A percentile compares a stretch with the other conserved stretches of the same genome.
Conservation (phyloP, 139 green algal genomes). For the Prasinococcaceae sp. region DNA sequence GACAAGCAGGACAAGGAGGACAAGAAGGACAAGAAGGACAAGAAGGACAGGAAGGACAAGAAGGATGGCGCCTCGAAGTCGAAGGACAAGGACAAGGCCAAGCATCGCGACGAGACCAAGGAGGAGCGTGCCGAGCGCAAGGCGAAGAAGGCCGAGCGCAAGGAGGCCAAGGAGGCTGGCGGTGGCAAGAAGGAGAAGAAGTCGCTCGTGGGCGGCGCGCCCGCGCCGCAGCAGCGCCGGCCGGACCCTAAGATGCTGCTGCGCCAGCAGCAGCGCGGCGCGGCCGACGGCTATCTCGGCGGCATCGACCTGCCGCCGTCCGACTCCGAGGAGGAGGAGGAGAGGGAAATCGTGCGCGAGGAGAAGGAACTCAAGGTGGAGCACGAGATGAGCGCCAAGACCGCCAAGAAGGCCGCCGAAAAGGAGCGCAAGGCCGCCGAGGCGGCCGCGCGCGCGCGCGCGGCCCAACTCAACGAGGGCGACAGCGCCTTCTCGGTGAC, state of each 20-base stretch:
- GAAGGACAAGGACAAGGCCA: constrained; percentile 12
- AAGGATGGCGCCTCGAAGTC: constrained; percentile 2
- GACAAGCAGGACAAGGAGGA: constrained; percentile 1
- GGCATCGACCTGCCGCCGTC: constrained; percentile 83
- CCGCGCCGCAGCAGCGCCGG: neutral
- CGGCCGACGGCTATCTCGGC: constrained; percentile 52
- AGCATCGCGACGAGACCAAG: constrained; percentile 8
- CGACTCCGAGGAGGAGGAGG: constrained; percentile 49
- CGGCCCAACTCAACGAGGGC: constrained; percentile 73
- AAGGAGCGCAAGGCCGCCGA: constrained; percentile 27
- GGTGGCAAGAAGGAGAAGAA: neutral
- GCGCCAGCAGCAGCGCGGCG: no score
- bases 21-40: constrained; percentile 17
- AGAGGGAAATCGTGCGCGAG: constrained; percentile 30
- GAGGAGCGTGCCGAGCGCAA: neutral
- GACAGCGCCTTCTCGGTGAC: constrained; percentile 94
- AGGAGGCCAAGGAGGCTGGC: neutral
- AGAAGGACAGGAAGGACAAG: constrained; percentile 20
- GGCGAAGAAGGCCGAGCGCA: neutral
- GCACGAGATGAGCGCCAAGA: constrained; percentile 1
- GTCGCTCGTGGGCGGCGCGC: neutral
- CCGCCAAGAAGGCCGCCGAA: constrained; percentile 10
- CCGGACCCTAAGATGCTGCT: neutral
- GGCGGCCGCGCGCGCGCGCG: constrained; percentile 46
- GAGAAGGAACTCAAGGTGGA: constrained; percentile 36